A percentile compares a stretch with the other conserved stretches of the same genome.
phyloP scores from a whole-genome alignment of 495 filamentous ascomycete genomes.

The Aspergillus steynii region DNA sequence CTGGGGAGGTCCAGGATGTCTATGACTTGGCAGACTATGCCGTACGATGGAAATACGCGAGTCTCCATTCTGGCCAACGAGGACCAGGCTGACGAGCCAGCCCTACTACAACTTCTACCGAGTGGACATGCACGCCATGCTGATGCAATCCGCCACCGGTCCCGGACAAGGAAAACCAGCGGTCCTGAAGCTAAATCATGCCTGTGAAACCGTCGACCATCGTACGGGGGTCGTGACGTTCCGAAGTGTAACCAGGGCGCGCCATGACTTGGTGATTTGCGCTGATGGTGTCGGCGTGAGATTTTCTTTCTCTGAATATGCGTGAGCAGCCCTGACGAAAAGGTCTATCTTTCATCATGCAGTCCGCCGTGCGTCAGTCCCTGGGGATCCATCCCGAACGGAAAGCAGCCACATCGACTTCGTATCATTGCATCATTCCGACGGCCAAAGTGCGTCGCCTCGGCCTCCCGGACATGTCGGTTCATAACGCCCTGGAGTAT shows the following conservation, averaged over 20 bases:
- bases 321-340: background rate
- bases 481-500: slow-evolving; percentile 34
- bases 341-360: slow-evolving; percentile 9
- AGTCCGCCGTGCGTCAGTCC: slow-evolving; percentile 2
- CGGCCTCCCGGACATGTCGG: slow-evolving; percentile 26
- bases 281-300: slow-evolving; percentile 33
- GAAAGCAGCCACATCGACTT: slow-evolving; percentile 30
- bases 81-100: slow-evolving; percentile 8
- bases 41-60: slow-evolving; percentile 27
- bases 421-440: slow-evolving; percentile 31
- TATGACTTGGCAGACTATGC: slow-evolving; percentile 32
- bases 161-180: slow-evolving; percentile 23
- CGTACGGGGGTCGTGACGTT: slow-evolving; percentile 25
- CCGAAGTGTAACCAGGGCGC: slow-evolving; percentile 20
- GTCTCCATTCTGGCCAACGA: background rate
- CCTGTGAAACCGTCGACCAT: slow-evolving; percentile 18
- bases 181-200: slow-evolving; percentile 29
- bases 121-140: slow-evolving; percentile 31
- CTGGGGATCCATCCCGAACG: slow-evolving; percentile 30
- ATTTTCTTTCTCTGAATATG: background rate
- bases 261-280: slow-evolving; percentile 27
- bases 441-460: slow-evolving; percentile 29
- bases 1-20: slow-evolving; percentile 27
- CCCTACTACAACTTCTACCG: slow-evolving; percentile 37
- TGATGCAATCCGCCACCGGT: slow-evolving; percentile 26